phyloP scores from a whole-genome alignment of 2,329 filamentous ascomycete genomes.

The Karstenula rhodostoma region DNA sequence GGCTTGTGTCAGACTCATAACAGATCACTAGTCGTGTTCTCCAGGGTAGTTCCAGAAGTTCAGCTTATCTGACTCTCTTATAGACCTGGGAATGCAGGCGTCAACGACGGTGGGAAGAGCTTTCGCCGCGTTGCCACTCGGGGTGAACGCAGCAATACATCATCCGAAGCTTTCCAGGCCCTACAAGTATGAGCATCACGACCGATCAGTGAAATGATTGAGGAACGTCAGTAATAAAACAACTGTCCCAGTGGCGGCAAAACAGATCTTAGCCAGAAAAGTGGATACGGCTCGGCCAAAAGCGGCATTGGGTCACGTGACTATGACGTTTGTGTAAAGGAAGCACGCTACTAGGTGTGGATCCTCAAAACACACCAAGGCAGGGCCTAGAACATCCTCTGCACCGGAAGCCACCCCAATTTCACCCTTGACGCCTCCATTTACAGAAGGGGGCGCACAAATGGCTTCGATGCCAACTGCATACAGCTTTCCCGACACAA shows the following conservation, averaged over 20 bases:
- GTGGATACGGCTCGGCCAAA: not conserved
- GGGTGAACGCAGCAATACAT: not conserved
- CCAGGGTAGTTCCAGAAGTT: not conserved
- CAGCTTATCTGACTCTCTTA: not conserved
- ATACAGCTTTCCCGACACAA: not conserved
- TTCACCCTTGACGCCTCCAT: not conserved
- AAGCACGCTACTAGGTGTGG: not conserved
- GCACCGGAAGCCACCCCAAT: not conserved
- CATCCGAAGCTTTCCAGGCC: not conserved
- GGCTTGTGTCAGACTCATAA: too few species aligned
- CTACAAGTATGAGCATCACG: not conserved
- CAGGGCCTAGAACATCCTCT: not conserved
- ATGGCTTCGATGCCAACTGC: not conserved
- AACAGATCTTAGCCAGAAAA: not conserved
- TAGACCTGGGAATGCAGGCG: not conserved
- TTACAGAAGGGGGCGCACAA: not conserved
- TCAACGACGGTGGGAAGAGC: not conserved
- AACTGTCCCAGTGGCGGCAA: not conserved
- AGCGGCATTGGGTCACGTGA: not conserved
- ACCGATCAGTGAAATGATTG: not conserved
- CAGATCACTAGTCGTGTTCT: not conserved
- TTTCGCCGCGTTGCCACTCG: not conserved
- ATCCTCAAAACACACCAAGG: not conserved
- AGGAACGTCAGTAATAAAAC: not conserved
- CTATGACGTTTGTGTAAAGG: not conserved